These are phyloP conservation scores for Rosa multiflora DNA, from an alignment of 306 rosid species.

Conservation along the genomic window DNA sequence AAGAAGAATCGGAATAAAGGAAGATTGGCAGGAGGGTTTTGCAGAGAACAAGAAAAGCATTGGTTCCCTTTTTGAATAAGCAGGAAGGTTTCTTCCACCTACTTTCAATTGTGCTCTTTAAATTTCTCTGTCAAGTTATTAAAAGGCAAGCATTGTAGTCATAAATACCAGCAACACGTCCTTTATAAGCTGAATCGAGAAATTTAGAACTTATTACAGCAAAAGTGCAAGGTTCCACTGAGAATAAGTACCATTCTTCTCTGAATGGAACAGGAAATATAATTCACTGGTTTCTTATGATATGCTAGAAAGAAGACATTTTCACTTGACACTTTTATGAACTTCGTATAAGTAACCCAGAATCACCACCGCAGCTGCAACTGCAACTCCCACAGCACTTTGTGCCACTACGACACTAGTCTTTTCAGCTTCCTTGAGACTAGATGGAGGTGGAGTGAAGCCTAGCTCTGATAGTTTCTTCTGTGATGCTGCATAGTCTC, in stretches of 20 bases:
- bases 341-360: conserved; percentile 51
- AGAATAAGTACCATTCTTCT: conserved; percentile 1
- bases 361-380: conserved; percentile 51
- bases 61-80: neutral
- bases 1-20: neutral
- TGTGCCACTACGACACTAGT: conserved; percentile 30
- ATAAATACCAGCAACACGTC: neutral
- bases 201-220: conserved; percentile 8
- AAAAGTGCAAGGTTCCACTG: neutral
- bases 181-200: conserved; percentile 13
- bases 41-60: conserved; percentile 21
- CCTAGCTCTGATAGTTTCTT: conserved; percentile 89
- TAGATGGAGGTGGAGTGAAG: conserved; percentile 32
- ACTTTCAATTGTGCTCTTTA: neutral
- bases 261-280: neutral
- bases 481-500: conserved; percentile 75
- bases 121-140: neutral
- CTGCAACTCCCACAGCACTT: conserved; percentile 42
- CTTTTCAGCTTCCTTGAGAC: conserved; percentile 14
- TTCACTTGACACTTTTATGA: conserved; percentile 31
- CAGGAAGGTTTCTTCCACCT: neutral
- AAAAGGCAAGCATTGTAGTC: neutral
- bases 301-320: neutral
- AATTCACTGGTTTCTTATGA: neutral
- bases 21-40: conserved; percentile 1